These are phyloP conservation scores for Nakazawaea wyomingensis DNA, from an alignment of 805 yeast species.

Conservation along the genomic window DNA sequence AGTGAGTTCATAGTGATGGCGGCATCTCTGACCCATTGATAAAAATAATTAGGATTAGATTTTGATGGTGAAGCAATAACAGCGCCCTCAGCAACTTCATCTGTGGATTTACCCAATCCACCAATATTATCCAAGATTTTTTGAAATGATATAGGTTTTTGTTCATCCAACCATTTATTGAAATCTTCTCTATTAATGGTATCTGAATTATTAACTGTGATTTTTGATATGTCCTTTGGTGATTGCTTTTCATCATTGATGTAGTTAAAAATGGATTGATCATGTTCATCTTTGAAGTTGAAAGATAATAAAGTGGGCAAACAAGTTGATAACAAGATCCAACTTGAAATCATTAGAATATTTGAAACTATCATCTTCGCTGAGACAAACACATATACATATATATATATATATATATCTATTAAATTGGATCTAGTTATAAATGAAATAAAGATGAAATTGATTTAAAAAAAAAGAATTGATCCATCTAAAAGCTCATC, in stretches of 20 bases:
- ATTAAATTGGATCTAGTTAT: background rate
- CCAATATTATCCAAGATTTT: conserved; percentile 53
- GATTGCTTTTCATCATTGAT: background rate
- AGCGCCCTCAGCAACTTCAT: conserved; percentile 54
- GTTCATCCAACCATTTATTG: conserved; percentile 43
- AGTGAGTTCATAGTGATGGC: conserved; percentile 74
- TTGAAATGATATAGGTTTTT: conserved; percentile 36
- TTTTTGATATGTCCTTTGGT: conserved; percentile 4
- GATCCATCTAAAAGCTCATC: conserved; percentile 1
- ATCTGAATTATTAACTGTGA: too few relatives aligned
- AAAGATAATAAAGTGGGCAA: background rate
- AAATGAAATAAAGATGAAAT: background rate
- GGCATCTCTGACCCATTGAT: conserved; percentile 87
- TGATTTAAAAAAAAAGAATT: background rate
- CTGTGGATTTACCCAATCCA: conserved; percentile 29
- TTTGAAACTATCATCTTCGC: background rate
- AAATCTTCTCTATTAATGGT: conserved; percentile 27
- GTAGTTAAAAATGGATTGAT: background rate
- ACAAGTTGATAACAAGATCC: background rate
- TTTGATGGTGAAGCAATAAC: conserved; percentile 84
- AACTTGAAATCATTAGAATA: background rate
- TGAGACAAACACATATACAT: background rate
- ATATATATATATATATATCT: too few relatives aligned
- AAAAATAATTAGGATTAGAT: conserved; percentile 70
- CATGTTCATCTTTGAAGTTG: background rate